Percentiles rank a stretch among this genome's conserved stretches.
phyloP scores from a whole-genome alignment of 1,284 basidiomycete genomes.

The Moesziomyces antarcticus region DNA sequence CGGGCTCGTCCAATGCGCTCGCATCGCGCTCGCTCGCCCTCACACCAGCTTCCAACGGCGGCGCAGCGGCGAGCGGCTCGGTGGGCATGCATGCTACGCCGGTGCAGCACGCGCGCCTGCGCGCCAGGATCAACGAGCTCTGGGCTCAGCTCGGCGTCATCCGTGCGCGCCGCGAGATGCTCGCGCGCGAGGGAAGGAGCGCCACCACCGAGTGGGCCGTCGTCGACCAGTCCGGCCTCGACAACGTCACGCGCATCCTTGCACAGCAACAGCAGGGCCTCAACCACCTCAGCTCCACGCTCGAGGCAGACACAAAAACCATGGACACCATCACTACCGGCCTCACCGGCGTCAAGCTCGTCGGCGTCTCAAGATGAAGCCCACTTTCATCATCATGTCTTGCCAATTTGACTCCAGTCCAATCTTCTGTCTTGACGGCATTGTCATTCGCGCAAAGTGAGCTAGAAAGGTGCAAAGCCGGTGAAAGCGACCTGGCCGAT shows the following conservation, averaged over 20 bases:
- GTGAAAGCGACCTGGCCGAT: constrained; percentile 44
- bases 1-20: constrained; percentile 17
- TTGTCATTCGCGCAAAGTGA: background rate
- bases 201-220: constrained; percentile 63
- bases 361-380: constrained; percentile 42
- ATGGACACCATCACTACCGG: constrained; percentile 61
- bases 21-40: constrained; percentile 2
- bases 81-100: background rate
- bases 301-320: constrained; percentile 55
- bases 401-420: background rate
- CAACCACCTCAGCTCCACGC: constrained; percentile 59
- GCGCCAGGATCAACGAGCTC: constrained; percentile 64
- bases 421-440: background rate
- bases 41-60: background rate
- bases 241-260: constrained; percentile 60
- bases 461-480: constrained; percentile 45
- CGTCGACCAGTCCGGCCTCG: constrained; percentile 59
- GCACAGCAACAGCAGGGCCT: constrained; percentile 62
- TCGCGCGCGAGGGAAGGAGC: constrained; percentile 38
- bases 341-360: constrained; percentile 55
- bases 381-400: background rate
- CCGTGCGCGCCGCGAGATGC: constrained; percentile 57
- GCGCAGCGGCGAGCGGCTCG: background rate
- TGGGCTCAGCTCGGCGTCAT: constrained; percentile 64
- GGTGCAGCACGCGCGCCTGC: constrained; percentile 36